Conservation (phyloP, 257 asterid species). For the Solanum acaule region DNA sequence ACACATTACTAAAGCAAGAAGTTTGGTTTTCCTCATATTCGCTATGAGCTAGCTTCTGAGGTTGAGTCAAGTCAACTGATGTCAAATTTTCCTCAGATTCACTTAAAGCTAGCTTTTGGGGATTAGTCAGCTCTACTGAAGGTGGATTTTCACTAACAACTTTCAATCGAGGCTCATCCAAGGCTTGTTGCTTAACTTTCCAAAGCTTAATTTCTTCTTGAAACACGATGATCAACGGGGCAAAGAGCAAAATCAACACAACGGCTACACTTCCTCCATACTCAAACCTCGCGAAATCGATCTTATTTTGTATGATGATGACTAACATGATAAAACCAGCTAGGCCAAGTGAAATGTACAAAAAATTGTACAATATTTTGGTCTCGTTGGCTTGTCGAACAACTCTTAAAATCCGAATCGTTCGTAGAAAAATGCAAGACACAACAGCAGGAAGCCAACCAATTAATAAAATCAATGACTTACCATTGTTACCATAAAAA, state of each 20-base stretch:
- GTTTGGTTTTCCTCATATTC: neutral
- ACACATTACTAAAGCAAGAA: conserved; percentile 21
- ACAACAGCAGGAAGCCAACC: conserved; percentile 62
- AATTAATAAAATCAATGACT: conserved; percentile 35
- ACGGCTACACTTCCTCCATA: conserved; percentile 27
- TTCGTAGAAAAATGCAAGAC: conserved; percentile 27
- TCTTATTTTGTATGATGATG: conserved; percentile 27
- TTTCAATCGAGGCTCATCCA: neutral
- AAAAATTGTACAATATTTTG: conserved; percentile 31
- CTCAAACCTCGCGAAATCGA: conserved; percentile 9
- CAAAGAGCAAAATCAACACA: conserved; percentile 24
- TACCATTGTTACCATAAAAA: conserved; percentile 30
- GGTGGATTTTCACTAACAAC: conserved; percentile 4
- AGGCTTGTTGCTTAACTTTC: conserved; percentile 1
- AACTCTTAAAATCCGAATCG: conserved; percentile 27
- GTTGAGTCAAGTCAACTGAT: neutral
- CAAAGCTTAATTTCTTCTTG: conserved; percentile 29
- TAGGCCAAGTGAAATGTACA: conserved; percentile 28
- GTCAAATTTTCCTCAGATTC: neutral
- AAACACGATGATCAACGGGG: conserved; percentile 20
- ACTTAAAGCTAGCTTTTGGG: neutral
- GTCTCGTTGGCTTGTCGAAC: conserved; percentile 28
- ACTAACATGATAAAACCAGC: conserved; percentile 43
- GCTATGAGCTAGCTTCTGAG: neutral
- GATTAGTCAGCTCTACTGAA: neutral